Conservation (phyloP, 352 stramenopile genomes). For the Phytophthora chlamydospora region DNA sequence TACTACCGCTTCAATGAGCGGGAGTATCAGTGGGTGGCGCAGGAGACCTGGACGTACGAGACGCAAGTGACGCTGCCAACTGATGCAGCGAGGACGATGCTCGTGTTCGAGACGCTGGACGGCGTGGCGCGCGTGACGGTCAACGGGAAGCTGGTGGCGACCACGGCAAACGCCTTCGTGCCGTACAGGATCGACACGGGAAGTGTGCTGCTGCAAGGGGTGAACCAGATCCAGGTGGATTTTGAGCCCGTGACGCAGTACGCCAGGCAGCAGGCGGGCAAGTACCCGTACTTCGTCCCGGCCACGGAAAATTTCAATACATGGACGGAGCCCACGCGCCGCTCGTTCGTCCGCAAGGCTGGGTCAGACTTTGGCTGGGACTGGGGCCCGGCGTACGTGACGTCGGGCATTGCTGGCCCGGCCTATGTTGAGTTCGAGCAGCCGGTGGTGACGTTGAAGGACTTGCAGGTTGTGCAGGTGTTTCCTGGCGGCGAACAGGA, state of each 20-base stretch:
- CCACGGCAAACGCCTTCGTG: slow-evolving; percentile 71
- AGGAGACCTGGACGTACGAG: slow-evolving; percentile 81
- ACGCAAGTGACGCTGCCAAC: slow-evolving; percentile 43
- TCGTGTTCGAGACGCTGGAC: slow-evolving; percentile 78
- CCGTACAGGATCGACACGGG: slow-evolving; percentile 55
- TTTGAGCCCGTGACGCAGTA: slow-evolving; percentile 69
- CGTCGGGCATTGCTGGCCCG: slow-evolving; percentile 61
- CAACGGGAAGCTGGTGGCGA: slow-evolving; percentile 59
- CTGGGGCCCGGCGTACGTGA: slow-evolving; percentile 81
- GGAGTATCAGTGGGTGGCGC: slow-evolving; percentile 67
- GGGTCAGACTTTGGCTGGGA: slow-evolving; percentile 90
- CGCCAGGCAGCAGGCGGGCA: slow-evolving; percentile 49
- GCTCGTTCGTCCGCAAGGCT: slow-evolving; percentile 85
- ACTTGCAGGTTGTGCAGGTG: slow-evolving; percentile 51
- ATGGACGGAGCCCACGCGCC: slow-evolving; percentile 79
- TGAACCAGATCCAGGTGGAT: slow-evolving; percentile 61
- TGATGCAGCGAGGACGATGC: slow-evolving; percentile 7
- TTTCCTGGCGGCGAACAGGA: slow-evolving; percentile 40
- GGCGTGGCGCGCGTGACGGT: slow-evolving; percentile 69
- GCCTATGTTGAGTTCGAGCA: slow-evolving; percentile 51
- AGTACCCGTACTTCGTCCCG: slow-evolving; percentile 81
- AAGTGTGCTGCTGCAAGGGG: slow-evolving; percentile 20
- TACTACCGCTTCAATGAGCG: slow-evolving; percentile 80
- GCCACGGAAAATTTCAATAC: slow-evolving; percentile 79
- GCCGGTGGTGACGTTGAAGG: slow-evolving; percentile 26